Percentiles rank a stretch among this genome's conserved stretches.
Conservation (phyloP, 2,329 filamentous ascomycete species). For the Fusarium virguliforme region DNA sequence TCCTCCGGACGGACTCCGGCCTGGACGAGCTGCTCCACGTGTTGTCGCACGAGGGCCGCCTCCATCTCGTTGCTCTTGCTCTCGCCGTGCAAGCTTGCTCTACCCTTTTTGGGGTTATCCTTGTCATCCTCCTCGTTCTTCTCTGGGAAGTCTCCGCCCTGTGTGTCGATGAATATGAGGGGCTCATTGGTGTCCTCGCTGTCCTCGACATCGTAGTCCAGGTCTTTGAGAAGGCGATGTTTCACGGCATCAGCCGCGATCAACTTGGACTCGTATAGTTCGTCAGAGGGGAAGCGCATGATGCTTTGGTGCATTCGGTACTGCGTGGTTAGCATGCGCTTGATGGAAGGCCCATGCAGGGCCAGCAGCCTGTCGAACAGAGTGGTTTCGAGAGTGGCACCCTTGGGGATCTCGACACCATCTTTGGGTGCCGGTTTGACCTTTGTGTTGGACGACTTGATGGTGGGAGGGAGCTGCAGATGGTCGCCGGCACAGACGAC, state of each 20-base stretch:
- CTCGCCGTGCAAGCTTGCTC: conserved; percentile 64
- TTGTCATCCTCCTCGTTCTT: conserved; percentile 81
- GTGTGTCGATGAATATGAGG: conserved; percentile 94
- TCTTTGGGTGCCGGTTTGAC: conserved; percentile 59
- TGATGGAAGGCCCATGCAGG: conserved; percentile 86
- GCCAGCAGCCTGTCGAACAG: conserved; percentile 90
- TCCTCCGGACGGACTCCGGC: conserved; percentile 87
- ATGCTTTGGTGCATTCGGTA: conserved; percentile 98
- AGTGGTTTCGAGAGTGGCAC: conserved; percentile 84
- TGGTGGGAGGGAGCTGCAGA: conserved; percentile 92
- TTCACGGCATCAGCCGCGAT: conserved; percentile 86
- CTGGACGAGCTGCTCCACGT: conserved; percentile 82
- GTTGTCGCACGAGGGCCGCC: conserved; percentile 82
- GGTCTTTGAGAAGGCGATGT: conserved; percentile 79
- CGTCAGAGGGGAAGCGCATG: conserved; percentile 93
- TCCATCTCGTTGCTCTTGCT: conserved; percentile 96
- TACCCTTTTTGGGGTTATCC: conserved; percentile 62
- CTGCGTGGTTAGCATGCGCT: conserved; percentile 95
- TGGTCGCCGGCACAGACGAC: conserved; percentile 95
- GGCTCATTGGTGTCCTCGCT: conserved; percentile 91
- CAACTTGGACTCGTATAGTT: conserved; percentile 87
- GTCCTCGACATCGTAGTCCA: conserved; percentile 83
- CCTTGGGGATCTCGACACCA: conserved; percentile 61
- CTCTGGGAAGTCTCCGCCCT: conserved; percentile 93
- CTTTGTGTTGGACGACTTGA: conserved; percentile 82